Conservation (phyloP, 2,329 filamentous ascomycete genomes). For the Beauveria caledonica region DNA sequence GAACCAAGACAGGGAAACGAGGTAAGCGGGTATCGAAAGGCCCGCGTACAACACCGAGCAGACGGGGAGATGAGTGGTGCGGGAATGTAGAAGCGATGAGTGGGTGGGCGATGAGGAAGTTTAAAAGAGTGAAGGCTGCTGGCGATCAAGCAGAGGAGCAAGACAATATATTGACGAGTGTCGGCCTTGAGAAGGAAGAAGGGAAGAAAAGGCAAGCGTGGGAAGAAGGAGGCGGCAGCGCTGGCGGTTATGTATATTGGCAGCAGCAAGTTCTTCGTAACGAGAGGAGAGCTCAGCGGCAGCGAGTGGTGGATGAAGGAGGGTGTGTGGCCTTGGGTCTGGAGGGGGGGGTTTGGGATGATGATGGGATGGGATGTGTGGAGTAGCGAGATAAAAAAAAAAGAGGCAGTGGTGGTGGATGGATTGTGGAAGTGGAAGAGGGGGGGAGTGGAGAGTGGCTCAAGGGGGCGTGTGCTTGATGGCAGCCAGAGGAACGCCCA, state of each 20-base stretch:
- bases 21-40: conserved; percentile 1
- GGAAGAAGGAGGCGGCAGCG: conserved; percentile 23
- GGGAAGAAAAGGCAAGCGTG: background rate
- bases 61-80: background rate
- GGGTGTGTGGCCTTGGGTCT: background rate
- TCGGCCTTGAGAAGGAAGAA: conserved; percentile 9
- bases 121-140: conserved; percentile 5
- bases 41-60: background rate
- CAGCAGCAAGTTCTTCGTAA: background rate
- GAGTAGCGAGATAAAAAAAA: background rate
- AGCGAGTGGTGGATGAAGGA: background rate
- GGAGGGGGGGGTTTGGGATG: background rate
- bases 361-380: conserved; percentile 5
- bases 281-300: background rate
- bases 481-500: background rate
- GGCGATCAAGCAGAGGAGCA: background rate
- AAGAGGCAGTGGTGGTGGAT: background rate
- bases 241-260: conserved; percentile 34
- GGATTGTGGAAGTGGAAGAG: background rate
- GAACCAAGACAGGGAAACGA: background rate
- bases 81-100: background rate
- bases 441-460: background rate
- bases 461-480: background rate
- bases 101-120: background rate
- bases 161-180: background rate